Evolutionary conservation across 345 rosid species (phyloP), one percentile per base, ranked within the genome.

Genomic region (Raphanus sativus): DNA sequence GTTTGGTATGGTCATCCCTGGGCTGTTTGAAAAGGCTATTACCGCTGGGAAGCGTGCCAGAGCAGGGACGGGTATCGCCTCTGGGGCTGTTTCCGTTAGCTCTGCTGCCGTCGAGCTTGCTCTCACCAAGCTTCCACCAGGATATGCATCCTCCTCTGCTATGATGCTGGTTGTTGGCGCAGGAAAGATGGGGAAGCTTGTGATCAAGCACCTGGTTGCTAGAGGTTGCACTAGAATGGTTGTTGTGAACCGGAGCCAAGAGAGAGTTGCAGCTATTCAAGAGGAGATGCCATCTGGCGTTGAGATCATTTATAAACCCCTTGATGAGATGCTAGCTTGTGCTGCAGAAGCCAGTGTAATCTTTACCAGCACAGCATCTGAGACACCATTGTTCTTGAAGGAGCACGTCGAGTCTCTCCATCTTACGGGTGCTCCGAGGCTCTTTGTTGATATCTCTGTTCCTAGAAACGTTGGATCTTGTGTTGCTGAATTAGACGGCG

Each of bases 41-140:
- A 80, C 87, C 2, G 90, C 85, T 34, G 91, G 55, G 6, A 50
- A 50, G 21, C 55, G 55, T 50, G 55, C 16, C 16, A 50, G 55
- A 50, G 16, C 17, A 50, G 21, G n/a, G 55, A 50, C 55, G n/a
- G 7, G 55, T 50, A n/a, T 50, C 17, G 55, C 55, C 55, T 50
- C 55, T 1, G 55, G 55, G 5, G 55, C 55, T 50, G 55, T 89
- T 71, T 89, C 91, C 13, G 85, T 89, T 45, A 89, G 94, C 77
- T 89, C 94, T 17, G 94, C 90, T 34, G 89, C 92, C 10, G 94
- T 89, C 34, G 91, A 88, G 32, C 87, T 89, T 56, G 89, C 94
- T 65, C 62, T 84, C 38, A 79, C 84, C 87, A 89, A 89, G 76
- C 85, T 89, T 67, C 90, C 92, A 24, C 29, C 61, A 21, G 61